Percentiles rank a stretch among this genome's conserved stretches.
phyloP scores from a whole-genome alignment of 2,329 filamentous ascomycete species.

The Ceratocystis alfenasii region DNA sequence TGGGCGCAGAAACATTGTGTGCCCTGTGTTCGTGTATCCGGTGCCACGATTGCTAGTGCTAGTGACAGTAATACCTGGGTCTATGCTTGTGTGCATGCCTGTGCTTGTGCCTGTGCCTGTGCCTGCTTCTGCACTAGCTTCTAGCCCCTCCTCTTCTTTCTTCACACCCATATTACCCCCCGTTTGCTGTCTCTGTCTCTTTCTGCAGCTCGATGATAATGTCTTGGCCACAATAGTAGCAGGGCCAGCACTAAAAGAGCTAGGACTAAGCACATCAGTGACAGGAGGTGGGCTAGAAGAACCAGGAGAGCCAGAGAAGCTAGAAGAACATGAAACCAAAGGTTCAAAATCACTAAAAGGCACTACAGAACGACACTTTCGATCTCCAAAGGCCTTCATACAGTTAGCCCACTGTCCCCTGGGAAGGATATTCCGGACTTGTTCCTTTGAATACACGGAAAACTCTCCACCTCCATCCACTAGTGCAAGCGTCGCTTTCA shows the following conservation, averaged over 20 bases:
- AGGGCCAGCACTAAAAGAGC: too few relatives aligned
- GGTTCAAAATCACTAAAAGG: too few relatives aligned
- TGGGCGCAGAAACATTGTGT: background rate
- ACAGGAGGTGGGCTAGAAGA: too few relatives aligned
- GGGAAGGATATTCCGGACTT: background rate
- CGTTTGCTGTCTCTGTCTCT: background rate
- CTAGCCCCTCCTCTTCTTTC: background rate
- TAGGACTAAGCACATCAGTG: too few relatives aligned
- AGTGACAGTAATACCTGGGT: background rate
- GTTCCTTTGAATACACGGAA: background rate
- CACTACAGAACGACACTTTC: too few relatives aligned
- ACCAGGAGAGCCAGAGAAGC: too few relatives aligned
- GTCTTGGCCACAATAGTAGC: background rate
- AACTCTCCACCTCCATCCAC: slow-evolving; percentile 14
- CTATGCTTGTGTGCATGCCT: background rate
- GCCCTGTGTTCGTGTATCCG: background rate
- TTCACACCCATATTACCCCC: background rate
- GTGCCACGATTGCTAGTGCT: too few relatives aligned
- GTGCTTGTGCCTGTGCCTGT: background rate
- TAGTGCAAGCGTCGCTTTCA: slow-evolving; percentile 1
- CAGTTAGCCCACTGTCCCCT: background rate
- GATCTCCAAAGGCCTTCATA: background rate
- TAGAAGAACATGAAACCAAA: too few relatives aligned
- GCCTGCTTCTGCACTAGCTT: background rate
- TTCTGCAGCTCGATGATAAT: background rate